Percentiles rank a stretch among this genome's conserved stretches.
Conservation (phyloP, 1,284 basidiomycete species). For the Cutaneotrichosporon cavernicola region DNA sequence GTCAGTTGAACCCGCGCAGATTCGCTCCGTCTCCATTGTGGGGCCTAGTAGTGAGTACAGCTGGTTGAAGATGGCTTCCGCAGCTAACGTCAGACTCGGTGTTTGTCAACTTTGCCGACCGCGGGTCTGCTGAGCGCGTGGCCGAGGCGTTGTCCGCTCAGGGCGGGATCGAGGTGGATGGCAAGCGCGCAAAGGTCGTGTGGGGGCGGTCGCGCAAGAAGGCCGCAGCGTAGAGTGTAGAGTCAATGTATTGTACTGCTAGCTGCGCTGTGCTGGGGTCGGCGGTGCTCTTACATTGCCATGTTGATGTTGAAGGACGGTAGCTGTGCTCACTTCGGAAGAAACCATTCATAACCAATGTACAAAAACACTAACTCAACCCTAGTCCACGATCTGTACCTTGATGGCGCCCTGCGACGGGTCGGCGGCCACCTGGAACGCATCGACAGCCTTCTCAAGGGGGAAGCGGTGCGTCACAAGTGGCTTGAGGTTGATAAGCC, state of each 20-base stretch:
- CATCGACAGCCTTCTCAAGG: constrained; percentile 70
- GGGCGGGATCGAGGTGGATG: constrained; percentile 79
- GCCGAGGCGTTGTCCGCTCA: constrained; percentile 73
- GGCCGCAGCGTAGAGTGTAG: constrained; percentile 10
- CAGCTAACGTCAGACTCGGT: constrained; percentile 66
- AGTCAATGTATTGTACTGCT: not conserved
- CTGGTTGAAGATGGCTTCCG: not conserved
- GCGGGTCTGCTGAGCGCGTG: constrained; percentile 76
- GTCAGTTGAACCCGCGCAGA: constrained; percentile 63
- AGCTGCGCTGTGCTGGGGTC: not conserved
- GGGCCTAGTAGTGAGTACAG: constrained; percentile 53
- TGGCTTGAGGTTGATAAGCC: constrained; percentile 80
- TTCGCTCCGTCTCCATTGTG: constrained; percentile 84
- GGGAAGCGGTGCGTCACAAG: constrained; percentile 81
- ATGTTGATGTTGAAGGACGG: too few relatives aligned
- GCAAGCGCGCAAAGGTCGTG: constrained; percentile 70
- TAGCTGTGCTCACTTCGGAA: too few relatives aligned
- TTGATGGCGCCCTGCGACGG: constrained; percentile 52
- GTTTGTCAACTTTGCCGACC: constrained; percentile 88
- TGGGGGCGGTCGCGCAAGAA: constrained; percentile 68
- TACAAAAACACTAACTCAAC: too few relatives aligned
- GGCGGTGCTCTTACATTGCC: too few relatives aligned
- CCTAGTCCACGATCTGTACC: constrained; percentile 50
- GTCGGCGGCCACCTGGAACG: constrained; percentile 63
- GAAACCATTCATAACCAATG: too few relatives aligned